Base-by-base conservation (phyloP, 139 green algal genomes). In the Tetratostichococcus sp. region DNA sequence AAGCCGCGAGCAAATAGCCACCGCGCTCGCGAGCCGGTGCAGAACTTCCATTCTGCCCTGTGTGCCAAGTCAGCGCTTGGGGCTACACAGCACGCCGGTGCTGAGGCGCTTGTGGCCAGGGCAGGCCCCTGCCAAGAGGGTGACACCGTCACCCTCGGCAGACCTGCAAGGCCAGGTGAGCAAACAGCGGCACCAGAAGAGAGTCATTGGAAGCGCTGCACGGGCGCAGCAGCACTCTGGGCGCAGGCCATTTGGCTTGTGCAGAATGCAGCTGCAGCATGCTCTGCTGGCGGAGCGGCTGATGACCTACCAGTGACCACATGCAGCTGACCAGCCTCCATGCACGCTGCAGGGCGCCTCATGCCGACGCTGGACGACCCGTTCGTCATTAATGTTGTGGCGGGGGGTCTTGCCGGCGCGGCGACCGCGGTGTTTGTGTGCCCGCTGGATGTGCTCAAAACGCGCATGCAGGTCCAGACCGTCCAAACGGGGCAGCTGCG, bases 401-500 rank as follows among this genome's bases (percentile, higher is more conserved):
- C 79, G n/a, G 79, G 79, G 30, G 79, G 79, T 31, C 79, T 84
- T 73, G 74, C 86, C 92, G 92, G 93, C 22, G 86, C 86, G 0
- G 75, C 96, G 6, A 97, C 95, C 2, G 95, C 95, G 1, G 92
- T 89, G 8, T 93, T 99, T 78, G 94, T 99, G 5, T 98, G 94
- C 74, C 96, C 96, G 0, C 78, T 99, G 65, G 96, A 99, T 73
- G 96, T 99, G 1, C 77, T 99, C 1, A 99, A 99, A 76, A 99
- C 95, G 14, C 84, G 94, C 26, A 74, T 99, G 72, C 96, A 99
- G 77, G 93, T 99, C 17, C 88, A 96, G 77, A 62, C 14, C 50
- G 19, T 62, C 50, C 11, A 62, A 5, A 17, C 50, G 19, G 50
- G 50, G 17, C 17, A 62, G 50, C 14, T 28, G 19, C 14, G 19